Evolutionary conservation across 2,329 filamentous ascomycete genomes (phyloP), one percentile per base, ranked within the genome.

Genomic region (Xylariaceae sp.): DNA sequence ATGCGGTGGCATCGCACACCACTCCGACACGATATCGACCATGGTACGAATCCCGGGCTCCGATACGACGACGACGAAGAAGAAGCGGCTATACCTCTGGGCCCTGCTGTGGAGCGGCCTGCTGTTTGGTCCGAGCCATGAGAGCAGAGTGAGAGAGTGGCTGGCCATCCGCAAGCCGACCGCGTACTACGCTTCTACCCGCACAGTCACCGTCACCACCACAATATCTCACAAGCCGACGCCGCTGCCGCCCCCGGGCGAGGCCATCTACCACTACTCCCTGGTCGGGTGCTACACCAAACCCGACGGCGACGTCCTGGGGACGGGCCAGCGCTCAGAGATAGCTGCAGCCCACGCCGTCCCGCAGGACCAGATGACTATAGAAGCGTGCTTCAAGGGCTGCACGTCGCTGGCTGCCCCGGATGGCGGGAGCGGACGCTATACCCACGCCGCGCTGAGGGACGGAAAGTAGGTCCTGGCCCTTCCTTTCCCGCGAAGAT

Each of bases 161-260:
- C 35, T 45, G 29, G 27, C 40, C 5, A n/a, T 46, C n/a, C 44
- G 46, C 10, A 38, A 39, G n/a, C 42, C 43, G 14, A 9, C 30
- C 14, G 16, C 12, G 13, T 16, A n/a, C n/a, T n/a, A n/a, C n/a
- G n/a, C n/a, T n/a, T n/a, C n/a, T n/a, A n/a, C 31, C 6, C 29
- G 41, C 14, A 55, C 46, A 11, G 37, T 53, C 24, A 54, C 50
- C 15, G 31, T 52, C 27, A 54, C 50, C 6, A 46, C 47, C 4
- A 52, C 47, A 11, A 43, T 55, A 41, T 38, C 38, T 9, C 53
- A 53, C 29, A 47, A 44, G n/a, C 52, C 49, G 25, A 46, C 47
- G 5, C 12, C 44, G 28, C 28, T 39, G 14, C 43, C 49, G 2
- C n/a, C n/a, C n/a, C n/a, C n/a, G n/a, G n/a, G n/a, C n/a, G n/a